A percentile compares a stretch with the other conserved stretches of the same genome.
These are phyloP conservation scores for Chlorophyllum brunneum DNA, from an alignment of 768 basidiomycete species.

Conservation along the genomic window DNA sequence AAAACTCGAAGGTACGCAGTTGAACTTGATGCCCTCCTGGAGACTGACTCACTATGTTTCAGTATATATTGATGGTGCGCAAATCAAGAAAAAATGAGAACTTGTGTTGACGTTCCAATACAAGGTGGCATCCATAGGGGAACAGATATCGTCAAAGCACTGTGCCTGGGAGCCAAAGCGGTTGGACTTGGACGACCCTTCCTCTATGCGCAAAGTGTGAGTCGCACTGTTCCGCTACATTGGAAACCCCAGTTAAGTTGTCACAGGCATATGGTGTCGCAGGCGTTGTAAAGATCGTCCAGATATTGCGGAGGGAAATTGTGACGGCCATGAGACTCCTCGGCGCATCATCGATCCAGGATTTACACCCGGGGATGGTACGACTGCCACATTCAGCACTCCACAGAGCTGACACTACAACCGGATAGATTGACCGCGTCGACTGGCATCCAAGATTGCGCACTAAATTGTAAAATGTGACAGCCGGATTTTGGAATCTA, in stretches of 20 bases:
- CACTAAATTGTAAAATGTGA: constrained; percentile 28
- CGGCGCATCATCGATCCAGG: constrained; percentile 60
- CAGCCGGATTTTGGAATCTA: too few species aligned
- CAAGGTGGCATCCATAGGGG: constrained; percentile 16
- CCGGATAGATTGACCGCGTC: constrained; percentile 48
- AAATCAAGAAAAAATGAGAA: background rate
- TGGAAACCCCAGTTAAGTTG: background rate
- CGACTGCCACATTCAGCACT: constrained; percentile 15
- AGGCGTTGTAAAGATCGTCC: constrained; percentile 62
- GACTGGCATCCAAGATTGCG: constrained; percentile 51
- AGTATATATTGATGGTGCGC: constrained; percentile 84
- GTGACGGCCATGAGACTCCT: constrained; percentile 69
- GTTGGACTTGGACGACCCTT: constrained; percentile 86
- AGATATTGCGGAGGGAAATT: constrained; percentile 77
- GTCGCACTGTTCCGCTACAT: constrained; percentile 17
- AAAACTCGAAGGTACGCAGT: constrained; percentile 56
- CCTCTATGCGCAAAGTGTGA: constrained; percentile 81
- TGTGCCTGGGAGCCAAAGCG: constrained; percentile 84
- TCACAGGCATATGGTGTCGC: constrained; percentile 69
- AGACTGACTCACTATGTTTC: constrained; percentile 10
- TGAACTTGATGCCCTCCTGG: background rate
- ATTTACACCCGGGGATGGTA: constrained; percentile 77
- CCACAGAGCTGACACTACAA: background rate
- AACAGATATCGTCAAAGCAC: constrained; percentile 78
- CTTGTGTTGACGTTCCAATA: background rate